Base-by-base conservation (phyloP, 352 stramenopile genomes). In the Plasmopara muralis region DNA sequence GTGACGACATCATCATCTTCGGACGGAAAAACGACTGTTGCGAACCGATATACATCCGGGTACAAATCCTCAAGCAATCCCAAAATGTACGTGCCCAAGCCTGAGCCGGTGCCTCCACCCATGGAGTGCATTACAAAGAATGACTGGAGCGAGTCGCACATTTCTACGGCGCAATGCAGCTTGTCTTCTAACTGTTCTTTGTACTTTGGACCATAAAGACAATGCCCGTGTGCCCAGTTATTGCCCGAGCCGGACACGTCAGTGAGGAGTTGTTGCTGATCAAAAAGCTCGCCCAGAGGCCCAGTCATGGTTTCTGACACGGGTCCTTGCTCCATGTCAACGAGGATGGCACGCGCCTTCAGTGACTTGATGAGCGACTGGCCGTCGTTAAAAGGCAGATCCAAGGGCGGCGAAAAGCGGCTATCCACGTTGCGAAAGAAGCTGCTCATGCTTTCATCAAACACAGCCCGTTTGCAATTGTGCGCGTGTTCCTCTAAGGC, bases 71-170 rank as follows among this genome's bases (percentile, higher is more conserved):
- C 80, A 13, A 92, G 60, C 16, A 95, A 55, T 7, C 66, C 62
- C 9, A 97, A 70, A 43, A 97, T 85, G 63, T 93, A 95, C 2
- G 83, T 95, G 9, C 91, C 91, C 12, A 97, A 70, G 14, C 91
- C 91, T 0, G 84, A 96, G 12, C 90, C 74, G 25, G 91, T 97
- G 31, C 91, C 91, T 9, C 91, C 90, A 35, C 91, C 90, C 67
- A 97, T 86, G 14, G 87, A 97, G 50, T 97, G 89, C 50, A 96
- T 63, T 4, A 97, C 63, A 47, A 97, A 96, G 64, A 97, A 97
- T 20, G 77, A 90, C 62, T 97, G 88, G 5, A 97, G 62, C 20
- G 86, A 96, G 50, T 97, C 87, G 55, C 91, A 97, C 35, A 80
- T 50, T 67, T 97, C 89, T 6, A 74, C 74, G 6, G 83, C 78